Percentiles rank a stretch among this genome's conserved stretches.
These are phyloP conservation scores for Mucor irregularis DNA, from an alignment of 371 early-diverging fungal species.

Conservation along the genomic window DNA sequence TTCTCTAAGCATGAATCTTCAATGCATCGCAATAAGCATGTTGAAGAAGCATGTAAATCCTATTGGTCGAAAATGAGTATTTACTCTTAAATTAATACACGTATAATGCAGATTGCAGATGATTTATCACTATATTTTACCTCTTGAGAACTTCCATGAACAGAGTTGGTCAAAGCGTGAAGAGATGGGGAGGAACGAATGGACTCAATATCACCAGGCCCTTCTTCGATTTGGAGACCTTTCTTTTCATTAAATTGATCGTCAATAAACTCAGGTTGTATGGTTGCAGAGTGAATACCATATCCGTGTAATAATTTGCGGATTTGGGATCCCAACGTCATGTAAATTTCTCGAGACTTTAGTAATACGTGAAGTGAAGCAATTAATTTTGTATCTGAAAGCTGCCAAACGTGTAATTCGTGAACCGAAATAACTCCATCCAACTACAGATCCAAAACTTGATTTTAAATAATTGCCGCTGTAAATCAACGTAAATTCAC, in stretches of 20 bases:
- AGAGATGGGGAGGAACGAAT: too few relatives aligned
- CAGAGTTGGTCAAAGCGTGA: too few relatives aligned
- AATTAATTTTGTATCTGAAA: constrained; percentile 82
- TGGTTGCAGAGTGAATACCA: constrained; percentile 87
- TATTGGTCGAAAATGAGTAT: background rate
- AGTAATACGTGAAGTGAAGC: constrained; percentile 84
- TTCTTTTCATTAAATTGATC: constrained; percentile 6
- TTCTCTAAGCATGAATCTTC: constrained; percentile 27
- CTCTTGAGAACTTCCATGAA: background rate
- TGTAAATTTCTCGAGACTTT: constrained; percentile 57
- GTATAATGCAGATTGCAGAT: background rate
- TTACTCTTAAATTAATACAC: background rate
- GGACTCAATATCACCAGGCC: too few relatives aligned
- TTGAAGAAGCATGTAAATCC: constrained; percentile 17
- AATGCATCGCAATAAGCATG: constrained; percentile 25
- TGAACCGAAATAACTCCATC: constrained; percentile 77
- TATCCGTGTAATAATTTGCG: constrained; percentile 73
- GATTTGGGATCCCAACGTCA: constrained; percentile 66
- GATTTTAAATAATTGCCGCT: background rate
- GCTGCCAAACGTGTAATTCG: constrained; percentile 94
- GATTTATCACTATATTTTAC: constrained; percentile 8
- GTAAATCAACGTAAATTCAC: constrained; percentile 1
- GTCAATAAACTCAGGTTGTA: constrained; percentile 86
- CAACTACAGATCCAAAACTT: constrained; percentile 24
- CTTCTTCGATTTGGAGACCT: background rate